Evolutionary conservation across 208 protist species (phyloP), one percentile per base, ranked within the genome.

Genomic region (Leishmania aethiopica): DNA sequence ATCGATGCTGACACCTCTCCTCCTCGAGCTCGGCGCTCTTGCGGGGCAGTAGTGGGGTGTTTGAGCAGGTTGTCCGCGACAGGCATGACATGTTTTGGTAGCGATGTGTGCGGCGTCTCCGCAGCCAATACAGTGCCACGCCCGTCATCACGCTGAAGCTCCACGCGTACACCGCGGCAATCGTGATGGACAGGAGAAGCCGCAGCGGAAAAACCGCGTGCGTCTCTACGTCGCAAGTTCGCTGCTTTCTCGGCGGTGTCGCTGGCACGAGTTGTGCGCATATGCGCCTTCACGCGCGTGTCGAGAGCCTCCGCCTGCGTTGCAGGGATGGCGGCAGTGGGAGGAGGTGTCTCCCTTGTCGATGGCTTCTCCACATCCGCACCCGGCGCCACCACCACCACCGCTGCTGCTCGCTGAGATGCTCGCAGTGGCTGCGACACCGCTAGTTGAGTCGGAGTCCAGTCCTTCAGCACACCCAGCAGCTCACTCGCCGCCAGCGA

Each of bases 401-500:
- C 70, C 17, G 22, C 45, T 74, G 70, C 40, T 32, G 22, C 70
- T 49, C 13, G 40, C 45, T 51, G 42, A 72, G 67, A 25, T 32
- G 45, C 25, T 74, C 3, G 51, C n/a, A 22, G 42, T 51, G 13
- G 32, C 37, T 40, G 59, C 77, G 47, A 45, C 71, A 17, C 47
- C 45, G 57, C 72, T 28, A 37, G 25, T 25, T 13, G 60, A 15
- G 8, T 69, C 40, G 77, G 77, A 28, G 72, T 81, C 82, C 82
- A 81, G n/a, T 69, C 53, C 45, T 25, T 70, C 25, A 78, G 47
- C 2, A 69, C 77, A 49, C 60, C 60, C 62, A 75, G n/a, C 51
- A 78, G 64, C 35, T n/a, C 77, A 45, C 71, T 82, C 77, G 49
- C 59, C 77, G 72, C 82, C 10, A 45, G 37, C 17, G 82, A 70